Percentiles rank a stretch among this genome's conserved stretches.
These are phyloP conservation scores for Stephanodiscus minutulus DNA, from an alignment of 108 stramenopile genomes.

Conservation along the genomic window DNA sequence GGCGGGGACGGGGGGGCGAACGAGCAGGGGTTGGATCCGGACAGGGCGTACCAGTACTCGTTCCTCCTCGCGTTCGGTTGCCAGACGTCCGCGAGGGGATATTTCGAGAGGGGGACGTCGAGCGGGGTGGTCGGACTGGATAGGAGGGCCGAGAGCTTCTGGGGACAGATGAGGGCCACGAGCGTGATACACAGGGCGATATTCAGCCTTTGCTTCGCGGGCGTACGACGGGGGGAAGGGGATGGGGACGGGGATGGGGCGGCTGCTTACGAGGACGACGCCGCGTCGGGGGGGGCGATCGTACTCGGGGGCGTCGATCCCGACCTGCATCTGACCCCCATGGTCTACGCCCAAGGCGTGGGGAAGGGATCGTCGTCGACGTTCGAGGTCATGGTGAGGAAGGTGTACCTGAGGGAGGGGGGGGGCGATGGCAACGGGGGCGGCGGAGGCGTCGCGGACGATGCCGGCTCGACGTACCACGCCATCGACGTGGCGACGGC, in stretches of 20 bases:
- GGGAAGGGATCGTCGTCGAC: slow-evolving; percentile 56
- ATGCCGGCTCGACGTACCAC: slow-evolving; percentile 40
- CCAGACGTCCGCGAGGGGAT: slow-evolving; percentile 69
- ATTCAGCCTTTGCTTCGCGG: slow-evolving; percentile 91
- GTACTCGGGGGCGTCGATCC: slow-evolving; percentile 86
- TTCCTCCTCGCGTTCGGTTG: slow-evolving; percentile 92
- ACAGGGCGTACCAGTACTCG: slow-evolving; percentile 32
- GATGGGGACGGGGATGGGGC: no score
- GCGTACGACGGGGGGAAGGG: slow-evolving; percentile 37
- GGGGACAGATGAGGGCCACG: slow-evolving; percentile 78
- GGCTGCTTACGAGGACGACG: no score
- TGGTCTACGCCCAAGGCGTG: slow-evolving; percentile 83
- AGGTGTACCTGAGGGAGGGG: slow-evolving; percentile 67
- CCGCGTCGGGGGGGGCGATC: slow-evolving; percentile 69
- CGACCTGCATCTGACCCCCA: slow-evolving; percentile 74
- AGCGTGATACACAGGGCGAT: slow-evolving; percentile 72
- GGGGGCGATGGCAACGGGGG: slow-evolving; percentile 49
- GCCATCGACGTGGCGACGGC: slow-evolving; percentile 47
- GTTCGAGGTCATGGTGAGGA: slow-evolving; percentile 82
- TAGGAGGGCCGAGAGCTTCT: slow-evolving; percentile 75
- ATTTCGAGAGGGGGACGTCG: slow-evolving; percentile 60
- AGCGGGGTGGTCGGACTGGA: slow-evolving; percentile 97
- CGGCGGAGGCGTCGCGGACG: slow-evolving; percentile 38
- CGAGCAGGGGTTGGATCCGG: no score
- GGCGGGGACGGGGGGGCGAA: no score